phyloP scores from a whole-genome alignment of 2,329 filamentous ascomycete species.

The Juglanconis oblonga region DNA sequence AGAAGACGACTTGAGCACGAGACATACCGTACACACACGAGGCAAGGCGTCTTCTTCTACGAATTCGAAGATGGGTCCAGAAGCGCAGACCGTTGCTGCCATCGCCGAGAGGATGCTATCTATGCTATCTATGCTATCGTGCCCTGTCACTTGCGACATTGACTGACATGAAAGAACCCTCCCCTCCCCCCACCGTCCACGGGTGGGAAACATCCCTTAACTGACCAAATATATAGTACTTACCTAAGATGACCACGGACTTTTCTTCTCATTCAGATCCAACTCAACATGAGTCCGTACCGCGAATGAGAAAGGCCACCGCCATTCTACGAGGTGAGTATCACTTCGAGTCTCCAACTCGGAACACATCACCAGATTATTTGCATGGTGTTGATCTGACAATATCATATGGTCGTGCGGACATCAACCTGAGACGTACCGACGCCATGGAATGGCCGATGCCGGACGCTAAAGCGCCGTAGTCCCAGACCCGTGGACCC shows the following conservation, averaged over 20 bases:
- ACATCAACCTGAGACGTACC: too few species aligned
- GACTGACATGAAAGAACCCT: background rate
- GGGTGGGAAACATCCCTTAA: too few species aligned
- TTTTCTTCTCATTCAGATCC: too few species aligned
- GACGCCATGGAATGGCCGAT: background rate
- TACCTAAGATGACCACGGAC: too few species aligned
- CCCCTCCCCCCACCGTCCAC: background rate
- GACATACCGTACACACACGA: background rate
- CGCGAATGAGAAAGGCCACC: too few species aligned
- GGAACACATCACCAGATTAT: too few species aligned
- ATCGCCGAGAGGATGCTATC: background rate
- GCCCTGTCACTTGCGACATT: background rate
- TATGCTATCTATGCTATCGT: conserved; percentile 1
- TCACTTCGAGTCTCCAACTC: too few species aligned
- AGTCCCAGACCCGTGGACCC: background rate
- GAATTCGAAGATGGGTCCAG: background rate
- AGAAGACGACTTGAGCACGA: background rate
- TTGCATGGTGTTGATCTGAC: too few species aligned
- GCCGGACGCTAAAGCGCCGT: background rate
- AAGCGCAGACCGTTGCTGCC: background rate
- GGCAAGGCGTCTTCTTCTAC: background rate
- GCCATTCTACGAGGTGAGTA: too few species aligned
- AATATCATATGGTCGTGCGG: too few species aligned
- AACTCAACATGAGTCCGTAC: too few species aligned
- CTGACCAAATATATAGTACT: too few species aligned